A percentile compares a stretch with the other conserved stretches of the same genome.
Evolutionary conservation across 768 basidiomycete genomes (phyloP).

Genomic region (Suillus fuscotomentosus): DNA sequence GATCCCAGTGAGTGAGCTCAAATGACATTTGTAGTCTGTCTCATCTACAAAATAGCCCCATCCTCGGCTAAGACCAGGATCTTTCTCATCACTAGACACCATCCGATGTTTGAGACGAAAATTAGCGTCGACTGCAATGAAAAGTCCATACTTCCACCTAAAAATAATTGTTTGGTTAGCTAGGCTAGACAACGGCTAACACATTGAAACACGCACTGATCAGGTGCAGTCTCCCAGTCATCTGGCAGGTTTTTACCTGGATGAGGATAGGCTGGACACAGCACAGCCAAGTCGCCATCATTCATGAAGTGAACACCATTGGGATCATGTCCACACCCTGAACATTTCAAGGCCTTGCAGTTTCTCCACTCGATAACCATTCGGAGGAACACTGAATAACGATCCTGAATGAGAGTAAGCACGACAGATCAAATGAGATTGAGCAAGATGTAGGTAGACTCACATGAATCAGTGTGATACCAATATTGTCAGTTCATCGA

Average conservation of each 20-base stretch:
- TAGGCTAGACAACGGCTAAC: neutral
- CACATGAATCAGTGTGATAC: neutral
- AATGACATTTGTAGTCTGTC: slow-evolving; percentile 12
- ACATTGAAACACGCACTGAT: neutral
- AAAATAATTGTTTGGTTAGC: neutral
- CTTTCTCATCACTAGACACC: slow-evolving; percentile 22
- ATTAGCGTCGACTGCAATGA: slow-evolving; percentile 31
- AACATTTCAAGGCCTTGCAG: slow-evolving; percentile 6
- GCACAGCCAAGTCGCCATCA: slow-evolving; percentile 15
- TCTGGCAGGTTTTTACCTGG: slow-evolving; percentile 12
- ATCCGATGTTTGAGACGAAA: slow-evolving; percentile 28
- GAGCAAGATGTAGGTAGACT: neutral
- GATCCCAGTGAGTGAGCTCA: slow-evolving; percentile 10
- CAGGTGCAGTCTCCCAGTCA: neutral
- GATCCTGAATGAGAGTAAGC: slow-evolving; percentile 7
- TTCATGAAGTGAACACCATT: slow-evolving; percentile 9
- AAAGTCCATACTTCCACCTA: slow-evolving; percentile 27
- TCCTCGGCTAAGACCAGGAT: slow-evolving; percentile 28
- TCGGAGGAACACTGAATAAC: slow-evolving; percentile 11
- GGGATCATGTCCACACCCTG: slow-evolving; percentile 15
- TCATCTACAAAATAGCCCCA: slow-evolving; percentile 28
- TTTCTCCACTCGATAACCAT: slow-evolving; percentile 12
- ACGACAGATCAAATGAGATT: neutral
- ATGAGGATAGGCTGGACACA: slow-evolving; percentile 15
- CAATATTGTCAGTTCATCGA: slow-evolving; percentile 15